Evolutionary conservation across 176 grass and related monocot species (phyloP).

Genomic region (Zizania latifolia): DNA sequence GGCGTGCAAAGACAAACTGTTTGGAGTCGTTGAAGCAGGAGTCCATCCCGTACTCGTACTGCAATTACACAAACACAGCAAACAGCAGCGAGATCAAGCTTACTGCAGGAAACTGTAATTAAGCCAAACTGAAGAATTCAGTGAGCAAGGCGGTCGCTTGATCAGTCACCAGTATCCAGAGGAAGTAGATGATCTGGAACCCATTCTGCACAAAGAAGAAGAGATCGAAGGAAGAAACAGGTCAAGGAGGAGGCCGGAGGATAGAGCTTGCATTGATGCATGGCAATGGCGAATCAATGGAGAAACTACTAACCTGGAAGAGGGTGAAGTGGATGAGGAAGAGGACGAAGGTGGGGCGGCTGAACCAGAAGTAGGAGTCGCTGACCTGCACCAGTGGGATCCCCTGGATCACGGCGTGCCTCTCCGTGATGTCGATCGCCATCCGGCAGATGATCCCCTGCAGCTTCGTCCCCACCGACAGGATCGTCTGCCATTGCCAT

Average conservation of each 20-base stretch:
- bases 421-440: slow-evolving; percentile 92
- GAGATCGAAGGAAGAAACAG: background rate
- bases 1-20: slow-evolving; percentile 43
- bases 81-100: background rate
- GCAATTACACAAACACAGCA: background rate
- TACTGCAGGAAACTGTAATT: too few relatives aligned
- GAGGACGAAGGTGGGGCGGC: slow-evolving; percentile 54
- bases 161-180: slow-evolving; percentile 82
- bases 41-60: slow-evolving; percentile 91
- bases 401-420: slow-evolving; percentile 91
- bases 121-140: background rate
- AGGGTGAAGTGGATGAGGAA: slow-evolving; percentile 94
- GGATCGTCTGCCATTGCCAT: slow-evolving; percentile 54
- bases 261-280: background rate
- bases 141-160: too few relatives aligned
- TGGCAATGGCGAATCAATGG: background rate
- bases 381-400: slow-evolving; percentile 95
- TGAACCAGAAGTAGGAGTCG: slow-evolving; percentile 91
- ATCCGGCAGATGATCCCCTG: slow-evolving; percentile 94
- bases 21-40: slow-evolving; percentile 86
- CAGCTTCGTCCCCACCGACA: slow-evolving; percentile 81
- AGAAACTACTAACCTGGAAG: slow-evolving; percentile 62
- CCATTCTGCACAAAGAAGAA: slow-evolving; percentile 80
- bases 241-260: background rate
- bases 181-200: slow-evolving; percentile 87